Evolutionary conservation across 2,329 filamentous ascomycete species (phyloP), one percentile per base, ranked within the genome.

Genomic region (Neophaeococcomyces aloes): DNA sequence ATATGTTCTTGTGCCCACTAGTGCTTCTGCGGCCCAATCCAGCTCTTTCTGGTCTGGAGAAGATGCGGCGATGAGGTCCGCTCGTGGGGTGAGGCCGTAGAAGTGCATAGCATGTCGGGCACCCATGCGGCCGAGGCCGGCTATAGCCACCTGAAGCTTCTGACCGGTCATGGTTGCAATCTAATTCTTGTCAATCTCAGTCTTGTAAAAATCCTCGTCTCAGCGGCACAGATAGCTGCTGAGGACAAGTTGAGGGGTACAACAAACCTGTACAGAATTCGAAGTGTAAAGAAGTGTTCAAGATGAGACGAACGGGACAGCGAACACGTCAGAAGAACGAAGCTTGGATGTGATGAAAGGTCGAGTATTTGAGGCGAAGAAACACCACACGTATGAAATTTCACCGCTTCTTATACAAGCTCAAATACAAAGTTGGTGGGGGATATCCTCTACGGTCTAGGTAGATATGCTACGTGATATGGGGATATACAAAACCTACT

Each of bases 1-100:
- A 61, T 76, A 78, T 17, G 75, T 52, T 41, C 60, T 69, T 36
- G 74, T 70, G 8, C 72, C 74, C 40, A 65, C 68, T 7, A 77
- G 67, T 49, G 71, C 61, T 40, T 60, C 53, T 48, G 65, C 64
- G 3, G 70, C 74, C 73, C 73, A 76, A 39, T 66, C 57, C 15
- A 69, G 56, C 50, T 72, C 70, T 2, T 56, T 57, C 11, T 61
- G 55, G 17, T 70, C 68, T 1, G 68, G 68, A 1, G 67, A 67
- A 47, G 64, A 70, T 13, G 63, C 70, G 23, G 70, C 70, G 19
- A 74, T 65, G 21, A 75, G 58, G 36, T 72, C 57, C 14, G 70
- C 68, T 39, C 67, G 66, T 13, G 69, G 69, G 13, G 65, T 67
- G 38, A 63, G 61, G 51, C 69, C 57, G 27, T 71, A 57, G 49